phyloP scores from a whole-genome alignment of 2,329 filamentous ascomycete genomes.

The Pyrenophora tritici-repentis region DNA sequence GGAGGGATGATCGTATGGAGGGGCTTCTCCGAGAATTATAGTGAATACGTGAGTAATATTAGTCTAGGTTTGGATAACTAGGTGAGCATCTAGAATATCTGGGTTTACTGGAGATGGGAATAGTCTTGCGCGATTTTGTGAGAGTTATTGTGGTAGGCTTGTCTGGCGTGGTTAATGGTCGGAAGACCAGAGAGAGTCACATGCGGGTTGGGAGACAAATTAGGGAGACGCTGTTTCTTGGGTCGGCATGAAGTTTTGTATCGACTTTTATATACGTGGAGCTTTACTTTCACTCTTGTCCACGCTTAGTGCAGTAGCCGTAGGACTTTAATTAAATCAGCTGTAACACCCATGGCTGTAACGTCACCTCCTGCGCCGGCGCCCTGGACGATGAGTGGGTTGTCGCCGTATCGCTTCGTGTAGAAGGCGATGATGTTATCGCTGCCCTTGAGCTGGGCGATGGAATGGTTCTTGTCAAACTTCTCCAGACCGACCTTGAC shows the following conservation, averaged over 20 bases:
- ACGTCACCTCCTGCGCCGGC: constrained; percentile 93
- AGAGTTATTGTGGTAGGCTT: too few relatives aligned
- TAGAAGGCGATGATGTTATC: constrained; percentile 99
- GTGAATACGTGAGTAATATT: too few relatives aligned
- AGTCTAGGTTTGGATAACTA: too few relatives aligned
- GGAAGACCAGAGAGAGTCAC: too few relatives aligned
- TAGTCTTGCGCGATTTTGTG: too few relatives aligned
- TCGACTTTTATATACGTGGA: background rate
- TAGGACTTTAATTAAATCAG: constrained; percentile 87
- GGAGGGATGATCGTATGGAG: too few relatives aligned
- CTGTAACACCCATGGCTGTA: constrained; percentile 97
- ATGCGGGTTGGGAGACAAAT: too few relatives aligned
- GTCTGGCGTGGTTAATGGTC: too few relatives aligned
- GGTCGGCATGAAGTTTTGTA: background rate
- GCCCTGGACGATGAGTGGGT: constrained; percentile 92
- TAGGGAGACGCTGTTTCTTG: too few relatives aligned
- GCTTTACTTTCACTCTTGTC: background rate
- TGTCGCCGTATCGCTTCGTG: constrained; percentile 88
- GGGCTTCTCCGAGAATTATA: too few relatives aligned
- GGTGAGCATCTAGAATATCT: too few relatives aligned
- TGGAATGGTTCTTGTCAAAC: constrained; percentile 81
- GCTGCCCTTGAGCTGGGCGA: constrained; percentile 92
- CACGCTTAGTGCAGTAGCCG: constrained; percentile 63
- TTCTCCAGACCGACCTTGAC: constrained; percentile 93
- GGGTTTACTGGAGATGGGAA: too few relatives aligned